These are phyloP conservation scores for Solanum paucissectum DNA, from an alignment of 257 asterid genomes.

Conservation along the genomic window DNA sequence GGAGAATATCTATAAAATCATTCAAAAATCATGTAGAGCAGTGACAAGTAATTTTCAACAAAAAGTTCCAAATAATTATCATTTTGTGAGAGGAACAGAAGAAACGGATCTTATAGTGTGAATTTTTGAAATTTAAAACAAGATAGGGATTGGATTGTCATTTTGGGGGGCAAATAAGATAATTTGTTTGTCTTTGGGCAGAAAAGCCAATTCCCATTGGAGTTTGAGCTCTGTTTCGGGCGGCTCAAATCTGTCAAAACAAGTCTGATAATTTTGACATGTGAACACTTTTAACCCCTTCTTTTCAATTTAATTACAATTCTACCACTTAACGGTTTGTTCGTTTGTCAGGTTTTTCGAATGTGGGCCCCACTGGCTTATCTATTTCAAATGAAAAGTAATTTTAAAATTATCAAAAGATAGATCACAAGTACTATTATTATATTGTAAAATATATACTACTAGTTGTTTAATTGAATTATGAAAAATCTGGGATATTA, in stretches of 20 bases:
- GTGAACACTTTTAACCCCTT: conserved; percentile 11
- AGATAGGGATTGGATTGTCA: conserved; percentile 39
- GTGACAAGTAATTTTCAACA: conserved; percentile 20
- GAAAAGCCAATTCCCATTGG: conserved; percentile 33
- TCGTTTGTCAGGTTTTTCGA: conserved; percentile 10
- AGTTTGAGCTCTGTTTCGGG: conserved; percentile 37
- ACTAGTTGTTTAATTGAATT: not conserved
- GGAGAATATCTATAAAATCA: not conserved
- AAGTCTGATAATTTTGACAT: conserved; percentile 41
- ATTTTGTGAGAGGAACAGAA: conserved; percentile 7
- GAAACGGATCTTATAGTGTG: not conserved
- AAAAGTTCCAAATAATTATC: conserved; percentile 5
- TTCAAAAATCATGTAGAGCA: not conserved
- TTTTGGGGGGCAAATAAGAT: conserved; percentile 14
- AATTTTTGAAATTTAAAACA: conserved; percentile 26
- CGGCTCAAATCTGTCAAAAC: conserved; percentile 24
- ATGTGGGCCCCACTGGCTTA: not conserved
- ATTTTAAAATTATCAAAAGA: not conserved
- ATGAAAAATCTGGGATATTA: not conserved
- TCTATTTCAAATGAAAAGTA: not conserved
- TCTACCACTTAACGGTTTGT: conserved; percentile 33
- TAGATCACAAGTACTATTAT: not conserved
- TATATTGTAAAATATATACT: not conserved
- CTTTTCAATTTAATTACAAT: conserved; percentile 4
- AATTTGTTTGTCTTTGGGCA: conserved; percentile 18